Conservation (phyloP, 2,329 filamentous ascomycete species). For the Pyrenochaeta sp. region DNA sequence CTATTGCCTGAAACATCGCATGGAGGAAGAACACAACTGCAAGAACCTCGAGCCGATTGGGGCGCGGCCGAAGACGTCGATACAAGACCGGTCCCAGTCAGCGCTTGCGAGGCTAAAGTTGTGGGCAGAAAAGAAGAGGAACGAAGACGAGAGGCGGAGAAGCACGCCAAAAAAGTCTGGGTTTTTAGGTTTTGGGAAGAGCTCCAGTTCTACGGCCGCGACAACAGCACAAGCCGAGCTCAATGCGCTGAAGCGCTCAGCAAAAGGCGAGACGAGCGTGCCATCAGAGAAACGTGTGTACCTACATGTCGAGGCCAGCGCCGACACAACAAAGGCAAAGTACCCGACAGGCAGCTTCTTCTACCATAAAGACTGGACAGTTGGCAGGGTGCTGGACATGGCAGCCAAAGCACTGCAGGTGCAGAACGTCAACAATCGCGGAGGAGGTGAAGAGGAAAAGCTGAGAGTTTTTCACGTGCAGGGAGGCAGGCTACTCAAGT, state of each 20-base stretch:
- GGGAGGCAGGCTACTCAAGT: conserved; percentile 84
- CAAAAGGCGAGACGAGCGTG: conserved; percentile 88
- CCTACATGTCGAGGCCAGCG: conserved; percentile 87
- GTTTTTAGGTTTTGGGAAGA: conserved; percentile 35
- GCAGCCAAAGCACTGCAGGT: conserved; percentile 81
- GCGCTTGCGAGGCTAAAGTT: conserved; percentile 80
- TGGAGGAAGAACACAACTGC: conserved; percentile 86
- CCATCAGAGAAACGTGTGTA: conserved; percentile 87
- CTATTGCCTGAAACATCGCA: conserved; percentile 80
- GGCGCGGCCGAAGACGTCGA: conserved; percentile 54
- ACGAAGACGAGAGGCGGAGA: conserved; percentile 67
- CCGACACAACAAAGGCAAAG: conserved; percentile 83
- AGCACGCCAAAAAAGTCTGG: conserved; percentile 28
- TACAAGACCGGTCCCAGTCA: conserved; percentile 69
- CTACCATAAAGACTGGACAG: conserved; percentile 77
- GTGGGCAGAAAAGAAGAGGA: conserved; percentile 84
- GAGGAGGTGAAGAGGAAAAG: conserved; percentile 77
- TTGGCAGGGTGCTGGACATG: conserved; percentile 81
- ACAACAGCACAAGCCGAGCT: conserved; percentile 73
- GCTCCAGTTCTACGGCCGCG: conserved; percentile 46
- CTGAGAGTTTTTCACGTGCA: conserved; percentile 93
- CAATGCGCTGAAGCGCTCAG: conserved; percentile 81
- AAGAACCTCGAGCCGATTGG: conserved; percentile 72
- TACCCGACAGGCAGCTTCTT: conserved; percentile 70
- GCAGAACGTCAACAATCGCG: conserved; percentile 83